Percentiles rank a stretch among this genome's conserved stretches.
These are phyloP conservation scores for Neurospora sp. DNA, from an alignment of 495 filamentous ascomycete genomes.

Conservation along the genomic window DNA sequence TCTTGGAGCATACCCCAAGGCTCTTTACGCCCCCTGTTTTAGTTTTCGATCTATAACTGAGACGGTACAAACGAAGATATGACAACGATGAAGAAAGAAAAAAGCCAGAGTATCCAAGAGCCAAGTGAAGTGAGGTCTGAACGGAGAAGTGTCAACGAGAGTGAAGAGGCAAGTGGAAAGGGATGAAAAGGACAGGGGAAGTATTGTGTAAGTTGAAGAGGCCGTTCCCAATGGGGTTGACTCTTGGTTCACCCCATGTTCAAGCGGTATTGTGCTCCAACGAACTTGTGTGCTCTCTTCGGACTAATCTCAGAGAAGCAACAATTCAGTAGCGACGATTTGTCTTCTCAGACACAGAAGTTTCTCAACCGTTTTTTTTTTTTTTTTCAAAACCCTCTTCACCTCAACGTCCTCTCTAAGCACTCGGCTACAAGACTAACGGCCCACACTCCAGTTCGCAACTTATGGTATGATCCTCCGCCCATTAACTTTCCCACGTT, in stretches of 20 bases:
- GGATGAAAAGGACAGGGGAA: background rate
- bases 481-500: no score
- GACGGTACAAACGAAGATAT: background rate
- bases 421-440: background rate
- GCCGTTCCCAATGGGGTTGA: background rate
- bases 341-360: no score
- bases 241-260: background rate
- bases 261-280: background rate
- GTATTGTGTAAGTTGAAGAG: background rate
- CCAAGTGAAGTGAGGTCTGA: background rate
- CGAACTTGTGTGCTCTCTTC: background rate
- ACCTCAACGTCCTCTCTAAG: background rate
- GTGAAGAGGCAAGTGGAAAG: background rate
- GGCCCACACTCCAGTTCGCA: no score
- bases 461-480: no score
- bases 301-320: no score
- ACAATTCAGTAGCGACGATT: no score
- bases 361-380: no score
- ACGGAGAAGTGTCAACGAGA: background rate
- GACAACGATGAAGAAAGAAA: background rate
- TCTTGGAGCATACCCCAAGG: background rate
- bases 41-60: background rate
- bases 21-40: background rate
- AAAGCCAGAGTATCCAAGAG: background rate
- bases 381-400: background rate